Evolutionary conservation across 1,139 yeast species (phyloP), one percentile per base, ranked within the genome.

Genomic region (Blastobotrys petasosporus): DNA sequence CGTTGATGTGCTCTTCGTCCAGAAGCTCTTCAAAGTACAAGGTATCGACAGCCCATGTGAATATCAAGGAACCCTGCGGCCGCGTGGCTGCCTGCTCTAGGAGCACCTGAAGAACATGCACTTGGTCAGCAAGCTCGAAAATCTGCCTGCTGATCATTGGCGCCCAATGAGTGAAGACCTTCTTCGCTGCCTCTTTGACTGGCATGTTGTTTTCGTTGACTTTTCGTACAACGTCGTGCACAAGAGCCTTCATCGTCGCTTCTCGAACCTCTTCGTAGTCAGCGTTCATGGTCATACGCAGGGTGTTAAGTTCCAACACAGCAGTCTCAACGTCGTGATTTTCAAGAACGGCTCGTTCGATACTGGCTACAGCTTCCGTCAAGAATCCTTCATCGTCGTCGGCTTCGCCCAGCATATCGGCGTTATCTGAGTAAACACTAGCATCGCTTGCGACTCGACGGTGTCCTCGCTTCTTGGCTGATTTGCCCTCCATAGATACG

Each of bases 221-320:
- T 59, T 83, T 83, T 55, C 85, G 85, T 47, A 77, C 73, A 16
- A 85, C 77, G 59, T 94, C 76, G 42, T 71, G 70, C 40, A 87
- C 60, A 58, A 92, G 71, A 0, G 97, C 94, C 40, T 75, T 73
- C 33, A 81, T 71, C 0, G 96, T 87, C 5, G 95, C 95, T 33
- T 71, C 66, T 62, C 97, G 78, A 11, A 92, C 97, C 61, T 90
- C 96, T 59, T 86, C 94, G 64, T 92, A 92, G 0, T 94, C 77
- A 11, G 88, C 97, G 63, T 92, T 88, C 92, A 90, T 84, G 55
- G 96, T 85, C 98, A 94, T 92, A 67, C 97, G 78, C 60, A 94
- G 74, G 0, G 98, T 92, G 62, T 90, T 90, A 59, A 92, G 76
- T 66, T 92, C 98, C 54, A 94, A 71, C 55, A 87, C 70, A 0